Evolutionary conservation across 2,329 filamentous ascomycete species (phyloP).

Genomic region (Monascus ruber): DNA sequence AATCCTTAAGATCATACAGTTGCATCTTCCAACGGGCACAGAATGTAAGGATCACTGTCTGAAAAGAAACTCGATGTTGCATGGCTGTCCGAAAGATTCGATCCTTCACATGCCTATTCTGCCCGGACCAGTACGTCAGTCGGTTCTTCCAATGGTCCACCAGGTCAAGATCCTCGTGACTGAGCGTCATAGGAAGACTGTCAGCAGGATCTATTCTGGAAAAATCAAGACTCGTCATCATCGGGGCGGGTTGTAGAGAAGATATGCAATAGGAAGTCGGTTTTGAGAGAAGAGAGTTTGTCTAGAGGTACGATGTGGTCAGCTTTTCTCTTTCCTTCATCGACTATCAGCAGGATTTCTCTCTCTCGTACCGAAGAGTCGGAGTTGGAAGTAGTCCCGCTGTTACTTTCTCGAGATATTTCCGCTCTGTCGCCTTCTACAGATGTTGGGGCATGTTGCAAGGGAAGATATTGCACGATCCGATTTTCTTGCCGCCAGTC

Average conservation of each 20-base stretch:
- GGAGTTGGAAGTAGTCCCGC: conserved; percentile 1
- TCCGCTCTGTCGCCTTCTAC: background rate
- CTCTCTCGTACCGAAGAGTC: conserved; percentile 11
- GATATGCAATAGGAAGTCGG: conserved; percentile 1
- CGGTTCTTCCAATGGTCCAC: conserved; percentile 25
- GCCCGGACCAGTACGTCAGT: conserved; percentile 31
- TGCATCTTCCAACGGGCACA: conserved; percentile 26
- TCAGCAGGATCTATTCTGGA: conserved; percentile 23
- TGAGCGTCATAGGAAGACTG: conserved; percentile 15
- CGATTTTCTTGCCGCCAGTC: conserved; percentile 7
- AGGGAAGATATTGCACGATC: conserved; percentile 11
- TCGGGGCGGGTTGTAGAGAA: conserved; percentile 8
- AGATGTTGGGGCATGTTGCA: conserved; percentile 10
- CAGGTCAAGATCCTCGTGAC: conserved; percentile 20
- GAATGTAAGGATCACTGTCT: conserved; percentile 25
- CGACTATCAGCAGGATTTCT: background rate
- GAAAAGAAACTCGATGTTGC: conserved; percentile 24
- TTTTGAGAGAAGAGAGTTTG: conserved; percentile 2
- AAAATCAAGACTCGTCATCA: conserved; percentile 14
- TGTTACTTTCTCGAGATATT: conserved; percentile 1
- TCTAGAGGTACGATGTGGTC: background rate
- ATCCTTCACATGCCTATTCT: conserved; percentile 27
- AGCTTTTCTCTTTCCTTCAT: conserved; percentile 1
- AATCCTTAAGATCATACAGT: conserved; percentile 12
- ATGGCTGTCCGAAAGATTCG: conserved; percentile 24